phyloP scores from a whole-genome alignment of 1,284 basidiomycete species.

The Stygiomarasmius scandens region DNA sequence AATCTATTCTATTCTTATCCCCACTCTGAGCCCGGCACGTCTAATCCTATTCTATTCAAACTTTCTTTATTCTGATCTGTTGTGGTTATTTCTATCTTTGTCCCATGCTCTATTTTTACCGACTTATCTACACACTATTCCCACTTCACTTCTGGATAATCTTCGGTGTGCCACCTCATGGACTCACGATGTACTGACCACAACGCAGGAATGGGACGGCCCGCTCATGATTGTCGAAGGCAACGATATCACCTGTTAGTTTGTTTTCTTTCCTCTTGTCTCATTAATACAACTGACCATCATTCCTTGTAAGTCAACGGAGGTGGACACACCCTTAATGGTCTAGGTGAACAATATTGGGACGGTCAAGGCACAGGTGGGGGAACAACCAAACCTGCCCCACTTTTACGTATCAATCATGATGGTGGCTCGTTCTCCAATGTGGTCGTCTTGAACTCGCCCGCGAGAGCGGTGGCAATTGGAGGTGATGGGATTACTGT shows the following conservation, averaged over 20 bases:
- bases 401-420: conserved; percentile 7
- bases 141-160: too few relatives aligned
- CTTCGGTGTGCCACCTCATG: too few relatives aligned
- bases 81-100: too few relatives aligned
- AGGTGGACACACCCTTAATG: conserved; percentile 9
- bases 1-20: not conserved
- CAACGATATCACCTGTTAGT: conserved; percentile 13
- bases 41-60: too few relatives aligned
- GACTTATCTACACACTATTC: too few relatives aligned
- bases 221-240: conserved; percentile 10
- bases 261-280: not conserved
- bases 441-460: conserved; percentile 7
- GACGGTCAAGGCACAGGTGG: conserved; percentile 10
- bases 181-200: conserved; percentile 27
- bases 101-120: too few relatives aligned
- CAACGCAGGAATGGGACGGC: conserved; percentile 20
- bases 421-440: conserved; percentile 11
- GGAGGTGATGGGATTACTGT: conserved; percentile 3
- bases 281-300: not conserved
- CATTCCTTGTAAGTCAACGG: conserved; percentile 1
- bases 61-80: too few relatives aligned
- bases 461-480: conserved; percentile 6
- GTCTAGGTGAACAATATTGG: conserved; percentile 9
- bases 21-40: too few relatives aligned
- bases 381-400: conserved; percentile 9